Percentiles rank a stretch among this genome's conserved stretches.
Conservation (phyloP, 2,329 filamentous ascomycete genomes). For the Chaetomium olivaceum region DNA sequence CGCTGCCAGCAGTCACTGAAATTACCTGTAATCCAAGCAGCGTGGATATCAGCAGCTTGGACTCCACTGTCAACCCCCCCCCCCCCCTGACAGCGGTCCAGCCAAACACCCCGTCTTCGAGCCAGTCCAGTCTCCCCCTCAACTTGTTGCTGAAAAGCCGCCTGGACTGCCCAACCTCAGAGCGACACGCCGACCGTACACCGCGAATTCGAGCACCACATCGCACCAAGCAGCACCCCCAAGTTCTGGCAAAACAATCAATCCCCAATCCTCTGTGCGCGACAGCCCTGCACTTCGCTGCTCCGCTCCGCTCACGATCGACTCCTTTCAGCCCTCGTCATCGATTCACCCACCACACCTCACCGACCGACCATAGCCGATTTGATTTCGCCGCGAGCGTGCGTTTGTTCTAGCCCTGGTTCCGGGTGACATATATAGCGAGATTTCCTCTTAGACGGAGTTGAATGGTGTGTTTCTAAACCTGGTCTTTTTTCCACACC, state of each 20-base stretch:
- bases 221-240: slow-evolving; percentile 1
- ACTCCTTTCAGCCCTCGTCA: not conserved
- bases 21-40: not conserved
- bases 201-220: slow-evolving; percentile 11
- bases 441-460: slow-evolving; percentile 1
- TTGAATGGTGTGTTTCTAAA: slow-evolving; percentile 15
- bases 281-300: not conserved
- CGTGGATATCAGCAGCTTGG: slow-evolving; percentile 11
- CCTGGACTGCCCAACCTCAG: slow-evolving; percentile 30
- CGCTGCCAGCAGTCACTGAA: not conserved
- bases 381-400: slow-evolving; percentile 1
- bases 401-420: not conserved
- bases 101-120: slow-evolving; percentile 23
- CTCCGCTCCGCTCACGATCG: not conserved
- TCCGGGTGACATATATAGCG: not conserved
- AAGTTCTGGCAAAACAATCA: slow-evolving; percentile 17
- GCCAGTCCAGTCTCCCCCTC: slow-evolving; percentile 19
- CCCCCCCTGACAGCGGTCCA: slow-evolving; percentile 14
- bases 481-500: not conserved
- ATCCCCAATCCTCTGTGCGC: slow-evolving; percentile 30
- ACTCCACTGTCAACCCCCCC: slow-evolving; percentile 17
- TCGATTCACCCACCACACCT: not conserved
- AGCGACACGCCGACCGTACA: slow-evolving; percentile 28
- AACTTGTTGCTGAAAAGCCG: slow-evolving; percentile 27
- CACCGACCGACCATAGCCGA: not conserved